Evolutionary conservation across 2,329 filamentous ascomycete species (phyloP).

Genomic region (Aureobasidium sp.): DNA sequence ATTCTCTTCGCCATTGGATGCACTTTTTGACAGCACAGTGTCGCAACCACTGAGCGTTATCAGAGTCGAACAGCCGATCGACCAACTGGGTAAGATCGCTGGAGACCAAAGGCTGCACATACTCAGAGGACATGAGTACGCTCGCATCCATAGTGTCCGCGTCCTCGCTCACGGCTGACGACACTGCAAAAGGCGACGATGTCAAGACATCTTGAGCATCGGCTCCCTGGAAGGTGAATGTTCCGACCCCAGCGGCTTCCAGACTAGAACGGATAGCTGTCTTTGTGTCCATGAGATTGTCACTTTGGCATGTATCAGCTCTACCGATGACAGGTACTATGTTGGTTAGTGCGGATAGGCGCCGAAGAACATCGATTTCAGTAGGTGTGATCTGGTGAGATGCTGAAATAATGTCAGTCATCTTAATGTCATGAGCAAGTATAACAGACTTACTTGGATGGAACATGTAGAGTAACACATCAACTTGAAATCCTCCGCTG

Average conservation of each 20-base stretch:
- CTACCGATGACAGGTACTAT: constrained; percentile 75
- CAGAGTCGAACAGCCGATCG: constrained; percentile 64
- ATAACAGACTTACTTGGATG: constrained; percentile 45
- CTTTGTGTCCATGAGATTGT: constrained; percentile 50
- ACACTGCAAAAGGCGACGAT: constrained; percentile 59
- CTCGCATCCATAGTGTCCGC: constrained; percentile 85
- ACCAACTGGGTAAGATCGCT: constrained; percentile 68
- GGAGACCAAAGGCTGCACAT: constrained; percentile 66
- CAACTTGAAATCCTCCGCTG: constrained; percentile 73
- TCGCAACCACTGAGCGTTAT: constrained; percentile 72
- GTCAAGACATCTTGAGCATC: constrained; percentile 25
- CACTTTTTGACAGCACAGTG: constrained; percentile 78
- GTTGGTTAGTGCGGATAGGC: constrained; percentile 64
- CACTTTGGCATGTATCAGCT: constrained; percentile 47
- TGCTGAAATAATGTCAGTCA: not conserved
- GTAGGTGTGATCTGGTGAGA: not conserved
- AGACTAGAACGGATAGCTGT: constrained; percentile 49
- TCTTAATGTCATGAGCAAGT: not conserved
- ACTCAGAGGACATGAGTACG: constrained; percentile 84
- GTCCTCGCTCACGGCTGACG: constrained; percentile 62
- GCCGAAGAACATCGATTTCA: constrained; percentile 52
- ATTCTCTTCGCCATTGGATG: constrained; percentile 52
- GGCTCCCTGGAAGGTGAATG: constrained; percentile 52
- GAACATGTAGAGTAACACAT: constrained; percentile 77
- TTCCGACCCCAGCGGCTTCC: constrained; percentile 47